A percentile compares a stretch with the other conserved stretches of the same genome.
Evolutionary conservation across 352 stramenopile genomes (phyloP).

Genomic region (Pythium monospermum): DNA sequence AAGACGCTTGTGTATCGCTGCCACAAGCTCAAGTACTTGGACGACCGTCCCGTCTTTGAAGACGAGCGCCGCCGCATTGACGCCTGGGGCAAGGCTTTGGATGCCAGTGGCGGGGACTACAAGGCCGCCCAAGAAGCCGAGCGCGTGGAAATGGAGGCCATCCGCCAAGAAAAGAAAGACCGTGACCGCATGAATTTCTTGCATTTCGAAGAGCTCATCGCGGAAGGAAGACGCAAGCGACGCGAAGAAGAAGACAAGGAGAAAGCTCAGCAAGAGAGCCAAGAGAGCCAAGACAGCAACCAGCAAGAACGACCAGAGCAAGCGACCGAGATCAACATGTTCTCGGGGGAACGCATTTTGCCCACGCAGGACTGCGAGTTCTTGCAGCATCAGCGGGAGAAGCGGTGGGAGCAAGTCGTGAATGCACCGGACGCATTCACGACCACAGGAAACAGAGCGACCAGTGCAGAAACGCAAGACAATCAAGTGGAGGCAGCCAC

Average conservation of each 20-base stretch:
- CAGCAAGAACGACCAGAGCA: constrained; percentile 11
- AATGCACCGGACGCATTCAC: constrained; percentile 26
- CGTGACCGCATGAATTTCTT: constrained; percentile 84
- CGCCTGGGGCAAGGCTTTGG: constrained; percentile 60
- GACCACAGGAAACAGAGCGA: not conserved
- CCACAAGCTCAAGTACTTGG: constrained; percentile 74
- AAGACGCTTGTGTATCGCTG: constrained; percentile 78
- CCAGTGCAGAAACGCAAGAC: not conserved
- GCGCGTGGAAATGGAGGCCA: constrained; percentile 76
- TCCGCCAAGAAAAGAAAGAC: constrained; percentile 84
- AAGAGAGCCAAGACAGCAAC: constrained; percentile 11
- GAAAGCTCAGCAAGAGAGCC: constrained; percentile 12
- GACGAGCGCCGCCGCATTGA: constrained; percentile 84
- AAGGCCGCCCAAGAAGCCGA: constrained; percentile 80
- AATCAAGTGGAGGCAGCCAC: constrained; percentile 24
- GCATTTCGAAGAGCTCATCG: constrained; percentile 86
- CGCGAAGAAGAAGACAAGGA: constrained; percentile 37
- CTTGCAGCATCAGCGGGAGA: constrained; percentile 52
- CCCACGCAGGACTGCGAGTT: constrained; percentile 55
- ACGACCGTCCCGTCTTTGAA: constrained; percentile 81
- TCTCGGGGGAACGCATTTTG: constrained; percentile 70
- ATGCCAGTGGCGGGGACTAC: constrained; percentile 66
- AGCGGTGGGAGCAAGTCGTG: constrained; percentile 61
- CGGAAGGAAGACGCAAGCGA: constrained; percentile 54
- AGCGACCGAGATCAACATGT: constrained; percentile 41